Evolutionary conservation across 2,329 filamentous ascomycete genomes (phyloP).

Genomic region (Penicillium sp.): DNA sequence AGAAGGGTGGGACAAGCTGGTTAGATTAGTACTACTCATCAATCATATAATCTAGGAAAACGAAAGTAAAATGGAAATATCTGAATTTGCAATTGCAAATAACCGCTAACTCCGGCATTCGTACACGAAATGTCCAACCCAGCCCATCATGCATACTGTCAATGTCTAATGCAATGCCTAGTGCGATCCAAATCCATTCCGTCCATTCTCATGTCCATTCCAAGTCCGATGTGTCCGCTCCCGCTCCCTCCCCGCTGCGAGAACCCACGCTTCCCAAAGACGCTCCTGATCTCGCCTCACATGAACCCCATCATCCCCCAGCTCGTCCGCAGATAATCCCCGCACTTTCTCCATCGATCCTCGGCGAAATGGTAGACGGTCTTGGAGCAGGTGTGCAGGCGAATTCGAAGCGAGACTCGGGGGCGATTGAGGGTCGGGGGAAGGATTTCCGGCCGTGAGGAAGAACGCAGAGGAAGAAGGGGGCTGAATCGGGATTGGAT

Average conservation of each 20-base stretch:
- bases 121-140: not conserved
- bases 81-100: constrained; percentile 6
- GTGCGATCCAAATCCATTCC: constrained; percentile 5
- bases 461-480: constrained; percentile 20
- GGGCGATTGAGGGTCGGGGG: constrained; percentile 12
- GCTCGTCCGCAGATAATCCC: constrained; percentile 33
- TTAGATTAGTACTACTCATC: too few relatives aligned
- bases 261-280: constrained; percentile 46
- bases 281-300: constrained; percentile 38
- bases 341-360: constrained; percentile 31
- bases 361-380: constrained; percentile 10
- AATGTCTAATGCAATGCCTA: not conserved
- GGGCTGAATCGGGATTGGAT: constrained; percentile 14
- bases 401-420: not conserved
- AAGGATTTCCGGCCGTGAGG: constrained; percentile 22
- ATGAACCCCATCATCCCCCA: constrained; percentile 42
- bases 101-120: constrained; percentile 18
- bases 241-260: constrained; percentile 23
- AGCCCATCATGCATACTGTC: not conserved
- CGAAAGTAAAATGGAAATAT: not conserved
- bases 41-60: not conserved
- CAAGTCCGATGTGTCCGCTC: not conserved
- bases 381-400: not conserved
- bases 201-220: constrained; percentile 8
- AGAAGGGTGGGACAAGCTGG: too few relatives aligned